Base-by-base conservation (phyloP, 345 rosid species). In the Sonneratia caseolaris region DNA sequence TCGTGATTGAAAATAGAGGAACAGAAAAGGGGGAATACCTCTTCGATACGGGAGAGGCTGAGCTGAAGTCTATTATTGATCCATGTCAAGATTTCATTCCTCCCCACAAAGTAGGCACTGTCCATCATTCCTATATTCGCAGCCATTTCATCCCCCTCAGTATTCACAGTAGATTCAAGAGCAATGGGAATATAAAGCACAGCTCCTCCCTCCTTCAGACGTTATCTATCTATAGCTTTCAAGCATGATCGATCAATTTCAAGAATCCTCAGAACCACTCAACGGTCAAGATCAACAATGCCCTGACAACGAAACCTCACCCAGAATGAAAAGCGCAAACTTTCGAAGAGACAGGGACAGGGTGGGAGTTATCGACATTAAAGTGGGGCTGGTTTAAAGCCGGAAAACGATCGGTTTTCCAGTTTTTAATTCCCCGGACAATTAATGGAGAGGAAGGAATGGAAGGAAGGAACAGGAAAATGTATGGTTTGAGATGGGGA, bases 91-190 rank as follows among this genome's bases (percentile, higher is more conserved):
- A 95, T 80, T 89, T 95, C 99, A 76, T 89, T 92, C 77, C 99
- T 84, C 42, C 99, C 99, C 56, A 95, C 99, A 67, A 95, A 95
- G 82, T 95, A 95, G 4, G 97, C 99, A 80, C 97, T 84, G 72
- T 92, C 97, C 97, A 95, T 95, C 91, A 90, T 95, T 45, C 99
- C 99, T 51, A 95, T 92, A 76, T 86, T 90, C 35, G 90, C 77
- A 62, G 99, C 91, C 99, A 95, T 93, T 72, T 69, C 69, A 2
- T 36, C 32, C 32, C 43, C 9, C 37, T 38, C 9, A 18, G 8
- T 3, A 27, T 37, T 8, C 35, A 24, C 14, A 21, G 47, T 7
- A 2, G 3, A 70, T n/a, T n/a, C 32, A 68, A 43, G 70, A 68
- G 43, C 27, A 19, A 66, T 27, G 9, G 22, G 66, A 22, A 22